Evolutionary conservation across 805 yeast genomes (phyloP), one percentile per base, ranked within the genome.

Genomic region (Pichia ethanolica): DNA sequence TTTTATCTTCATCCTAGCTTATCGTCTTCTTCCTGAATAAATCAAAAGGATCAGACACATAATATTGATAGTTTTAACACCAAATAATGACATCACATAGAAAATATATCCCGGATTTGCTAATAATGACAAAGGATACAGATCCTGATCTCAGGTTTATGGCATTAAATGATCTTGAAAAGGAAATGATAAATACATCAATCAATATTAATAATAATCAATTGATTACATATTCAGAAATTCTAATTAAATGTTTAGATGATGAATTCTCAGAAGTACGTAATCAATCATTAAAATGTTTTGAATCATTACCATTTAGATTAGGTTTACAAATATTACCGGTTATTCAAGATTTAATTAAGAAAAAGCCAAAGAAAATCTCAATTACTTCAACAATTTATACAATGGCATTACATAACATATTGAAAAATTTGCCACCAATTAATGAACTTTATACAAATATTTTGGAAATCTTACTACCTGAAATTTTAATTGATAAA

Each of bases 101-200:
- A 44, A 61, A 60, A 46, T 58, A 60, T 27, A 53, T 65, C 9
- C 53, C 55, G 25, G 64, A 60, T 41, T 53, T 67, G 27, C 59
- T 68, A 49, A 75, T 73, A 38, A 72, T 73, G 55, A 77, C 82
- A 12, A 70, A 70, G 39, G 86, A 82, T 55, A 82, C 82, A 3
- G 96, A 88, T 58, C 85, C 93, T 4, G 96, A 88, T 61, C 69
- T 85, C 56, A 71, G 96, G 62, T 88, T 81, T 67, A 88, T 88
- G 96, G 95, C 90, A 2, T 69, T 88, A 48, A 84, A 78, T 56
- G 96, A 88, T 59, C 72, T 86, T 57, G 78, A 75, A 56, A 76
- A 76, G 59, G 66, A 61, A 45, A 50, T 65, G 53, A 48, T 51
- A 52, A 50, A 57, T 61, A 50, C 64, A 70, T 51, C 66, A 56